Base-by-base conservation (phyloP, 306 rosid genomes). In the Senna siamea region DNA sequence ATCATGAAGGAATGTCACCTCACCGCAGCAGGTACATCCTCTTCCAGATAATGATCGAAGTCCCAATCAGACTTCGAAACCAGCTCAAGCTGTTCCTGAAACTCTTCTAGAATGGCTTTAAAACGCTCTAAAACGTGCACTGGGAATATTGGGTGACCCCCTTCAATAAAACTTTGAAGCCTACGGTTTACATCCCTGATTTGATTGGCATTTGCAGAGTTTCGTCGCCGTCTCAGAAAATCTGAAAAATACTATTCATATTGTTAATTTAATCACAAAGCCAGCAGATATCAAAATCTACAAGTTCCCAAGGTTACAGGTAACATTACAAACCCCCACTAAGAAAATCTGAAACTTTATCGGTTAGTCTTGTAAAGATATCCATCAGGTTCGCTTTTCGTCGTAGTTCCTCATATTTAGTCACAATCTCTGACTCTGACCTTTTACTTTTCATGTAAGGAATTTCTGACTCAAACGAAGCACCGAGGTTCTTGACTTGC, bases 1-100 rank as follows among this genome's bases (percentile, higher is more conserved):
- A 76, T 43, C 55, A 40, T 69, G 68, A 83, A 67, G 83, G 81
- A 81, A 55, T 38, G 87, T 84, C 91, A 82, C 80, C 98, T 89
- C 88, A 89, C 98, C 96, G 89, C 94, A 7, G 88, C 84, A 65
- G 96, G 94, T 83, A 93, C 51, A 43, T 93, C 98, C 84, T 93
- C 97, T 82, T 89, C 92, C 46, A 91, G 80, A 80, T 83, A 80
- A 87, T 91, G 87, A 73, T 93, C 96, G 28, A 93, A 91, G 81
- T 93, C 97, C 98, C 98, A 93, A 69, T 91, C 89, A 68, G 58
- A 78, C 79, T 88, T 86, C 4, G 12, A 74, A 37, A 83, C 70
- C 40, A 83, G 48, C 70, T 79, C 84, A 63, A 89, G 56, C 62
- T 86, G 93, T 66, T 81, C 83, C 79, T 80, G 96, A 46, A 89